Percentiles rank a stretch among this genome's conserved stretches.
These are phyloP conservation scores for Coemansia sp. DNA, from an alignment of 192 early-diverging fungal genomes.

Conservation along the genomic window DNA sequence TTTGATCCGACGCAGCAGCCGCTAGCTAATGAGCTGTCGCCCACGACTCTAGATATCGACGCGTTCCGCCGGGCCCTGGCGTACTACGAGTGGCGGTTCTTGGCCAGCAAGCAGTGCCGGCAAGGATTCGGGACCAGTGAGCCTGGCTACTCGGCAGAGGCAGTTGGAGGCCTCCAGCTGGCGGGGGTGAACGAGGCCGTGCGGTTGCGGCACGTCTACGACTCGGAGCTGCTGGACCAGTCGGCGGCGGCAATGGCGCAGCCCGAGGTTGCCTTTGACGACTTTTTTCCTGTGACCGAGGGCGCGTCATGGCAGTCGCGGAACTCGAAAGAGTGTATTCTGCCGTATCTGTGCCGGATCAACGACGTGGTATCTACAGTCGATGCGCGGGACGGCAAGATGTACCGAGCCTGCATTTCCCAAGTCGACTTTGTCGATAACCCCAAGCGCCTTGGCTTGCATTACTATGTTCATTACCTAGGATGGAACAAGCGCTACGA, in stretches of 20 bases:
- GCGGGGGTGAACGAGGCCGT: conserved; percentile 21
- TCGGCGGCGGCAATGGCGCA: conserved; percentile 6
- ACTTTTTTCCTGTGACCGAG: conserved; percentile 13
- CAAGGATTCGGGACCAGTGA: neutral
- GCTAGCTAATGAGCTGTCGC: conserved; percentile 2
- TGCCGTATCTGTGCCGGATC: conserved; percentile 20
- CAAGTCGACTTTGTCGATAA: conserved; percentile 18
- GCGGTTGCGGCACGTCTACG: conserved; percentile 3
- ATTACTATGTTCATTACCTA: conserved; percentile 38
- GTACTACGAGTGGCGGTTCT: conserved; percentile 41
- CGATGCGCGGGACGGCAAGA: conserved; percentile 32
- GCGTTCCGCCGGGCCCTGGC: conserved; percentile 40
- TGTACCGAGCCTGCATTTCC: conserved; percentile 18
- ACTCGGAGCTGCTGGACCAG: neutral
- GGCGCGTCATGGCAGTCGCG: neutral
- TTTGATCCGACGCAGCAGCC: conserved; percentile 7
- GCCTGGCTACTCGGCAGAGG: neutral
- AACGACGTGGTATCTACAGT: conserved; percentile 9
- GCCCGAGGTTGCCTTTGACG: conserved; percentile 26
- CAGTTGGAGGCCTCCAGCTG: neutral
- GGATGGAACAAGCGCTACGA: conserved; percentile 39
- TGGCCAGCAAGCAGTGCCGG: neutral
- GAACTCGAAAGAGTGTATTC: conserved; percentile 13
- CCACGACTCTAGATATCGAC: conserved; percentile 3
- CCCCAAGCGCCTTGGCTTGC: conserved; percentile 16